Evolutionary conservation across 352 stramenopile species (phyloP).

Genomic region (Peronospora destructor): DNA sequence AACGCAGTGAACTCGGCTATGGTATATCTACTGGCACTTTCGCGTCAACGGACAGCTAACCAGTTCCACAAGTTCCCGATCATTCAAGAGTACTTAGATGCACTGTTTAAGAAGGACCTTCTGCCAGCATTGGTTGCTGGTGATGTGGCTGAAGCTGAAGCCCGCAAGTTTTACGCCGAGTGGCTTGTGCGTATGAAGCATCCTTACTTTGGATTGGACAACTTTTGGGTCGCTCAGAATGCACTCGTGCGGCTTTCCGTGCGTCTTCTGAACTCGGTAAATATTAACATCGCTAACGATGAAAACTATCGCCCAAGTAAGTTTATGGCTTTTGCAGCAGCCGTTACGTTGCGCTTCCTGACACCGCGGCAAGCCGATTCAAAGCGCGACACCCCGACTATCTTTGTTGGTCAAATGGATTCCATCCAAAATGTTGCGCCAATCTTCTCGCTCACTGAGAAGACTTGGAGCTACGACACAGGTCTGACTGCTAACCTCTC

Average conservation of each 20-base stretch:
- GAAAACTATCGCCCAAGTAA: constrained; percentile 25
- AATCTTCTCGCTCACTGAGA: constrained; percentile 26
- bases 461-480: constrained; percentile 40
- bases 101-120: too few species aligned
- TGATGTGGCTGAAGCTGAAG: too few species aligned
- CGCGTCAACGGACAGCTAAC: too few species aligned
- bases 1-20: too few species aligned
- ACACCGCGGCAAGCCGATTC: too few species aligned
- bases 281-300: constrained; percentile 17
- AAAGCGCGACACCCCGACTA: too few species aligned
- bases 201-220: constrained; percentile 84
- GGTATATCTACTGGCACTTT: constrained; percentile 78
- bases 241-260: too few species aligned
- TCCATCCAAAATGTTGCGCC: constrained; percentile 32
- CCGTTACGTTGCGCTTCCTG: constrained; percentile 42
- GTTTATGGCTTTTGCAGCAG: constrained; percentile 51
- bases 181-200: constrained; percentile 84
- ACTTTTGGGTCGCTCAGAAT: constrained; percentile 92
- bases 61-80: too few species aligned
- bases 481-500: constrained; percentile 36
- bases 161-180: too few species aligned
- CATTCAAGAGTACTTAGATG: too few species aligned
- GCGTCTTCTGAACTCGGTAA: too few species aligned
- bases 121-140: too few species aligned
- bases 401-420: constrained; percentile 51